A percentile compares a stretch with the other conserved stretches of the same genome.
Conservation (phyloP, 2,329 filamentous ascomycete genomes). For the Pseudogymnoascus sp. region DNA sequence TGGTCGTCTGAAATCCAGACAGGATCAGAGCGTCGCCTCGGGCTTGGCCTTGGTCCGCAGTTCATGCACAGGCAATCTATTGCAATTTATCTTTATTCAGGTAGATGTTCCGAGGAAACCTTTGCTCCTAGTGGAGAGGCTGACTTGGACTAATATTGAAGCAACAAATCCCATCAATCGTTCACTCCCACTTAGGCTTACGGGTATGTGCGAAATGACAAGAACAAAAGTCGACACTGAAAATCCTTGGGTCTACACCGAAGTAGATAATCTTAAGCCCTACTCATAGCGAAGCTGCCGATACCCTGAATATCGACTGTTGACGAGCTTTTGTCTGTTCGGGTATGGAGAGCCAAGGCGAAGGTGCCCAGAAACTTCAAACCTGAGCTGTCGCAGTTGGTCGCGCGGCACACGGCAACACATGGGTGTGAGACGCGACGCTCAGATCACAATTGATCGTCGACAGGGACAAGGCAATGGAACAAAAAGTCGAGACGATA, state of each 20-base stretch:
- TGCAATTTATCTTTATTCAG: conserved; percentile 1
- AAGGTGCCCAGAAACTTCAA: background rate
- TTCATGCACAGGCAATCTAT: conserved; percentile 8
- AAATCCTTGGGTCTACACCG: background rate
- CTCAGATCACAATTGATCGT: conserved; percentile 1
- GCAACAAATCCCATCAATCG: background rate
- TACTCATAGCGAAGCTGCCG: background rate
- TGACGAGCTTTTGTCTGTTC: background rate
- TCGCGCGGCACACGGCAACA: background rate
- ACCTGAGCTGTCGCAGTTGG: background rate
- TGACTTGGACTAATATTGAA: background rate
- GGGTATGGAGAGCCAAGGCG: background rate
- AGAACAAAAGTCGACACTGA: background rate
- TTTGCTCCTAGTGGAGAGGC: background rate
- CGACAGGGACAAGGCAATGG: conserved; percentile 4
- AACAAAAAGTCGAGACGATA: conserved; percentile 6
- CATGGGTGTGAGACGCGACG: conserved; percentile 3
- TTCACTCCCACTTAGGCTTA: background rate
- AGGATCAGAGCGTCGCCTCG: background rate
- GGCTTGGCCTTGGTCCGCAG: conserved; percentile 6
- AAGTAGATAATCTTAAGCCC: background rate
- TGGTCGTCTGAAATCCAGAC: conserved; percentile 7
- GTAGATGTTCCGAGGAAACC: background rate
- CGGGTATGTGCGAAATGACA: background rate
- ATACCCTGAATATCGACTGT: background rate